These are phyloP conservation scores for Leishmania lainsoni DNA, from an alignment of 208 protist species.

Conservation along the genomic window DNA sequence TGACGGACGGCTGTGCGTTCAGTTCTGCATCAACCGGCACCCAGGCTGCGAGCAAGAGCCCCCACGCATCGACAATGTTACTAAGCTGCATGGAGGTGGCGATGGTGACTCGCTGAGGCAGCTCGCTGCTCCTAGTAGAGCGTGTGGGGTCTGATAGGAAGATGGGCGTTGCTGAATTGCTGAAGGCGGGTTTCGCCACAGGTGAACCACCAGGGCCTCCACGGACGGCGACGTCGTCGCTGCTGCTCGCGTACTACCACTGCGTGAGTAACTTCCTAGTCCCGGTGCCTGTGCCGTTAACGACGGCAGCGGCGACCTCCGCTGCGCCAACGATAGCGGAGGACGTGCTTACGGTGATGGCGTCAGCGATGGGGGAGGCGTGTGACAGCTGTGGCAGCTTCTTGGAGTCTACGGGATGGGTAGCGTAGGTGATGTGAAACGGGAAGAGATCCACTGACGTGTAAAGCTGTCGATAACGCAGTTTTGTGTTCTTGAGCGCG, in stretches of 20 bases:
- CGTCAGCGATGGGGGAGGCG: background rate
- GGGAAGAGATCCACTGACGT: conserved; percentile 18
- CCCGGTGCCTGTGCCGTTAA: background rate
- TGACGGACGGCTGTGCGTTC: background rate
- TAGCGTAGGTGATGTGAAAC: conserved; percentile 54
- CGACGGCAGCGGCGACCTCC: background rate
- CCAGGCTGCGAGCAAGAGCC: conserved; percentile 20
- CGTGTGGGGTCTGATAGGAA: background rate
- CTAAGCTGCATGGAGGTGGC: conserved; percentile 7
- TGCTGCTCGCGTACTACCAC: too few relatives aligned
- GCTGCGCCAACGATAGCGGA: background rate
- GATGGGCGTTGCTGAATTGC: background rate
- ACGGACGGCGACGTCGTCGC: background rate
- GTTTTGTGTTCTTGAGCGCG: conserved; percentile 31
- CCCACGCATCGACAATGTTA: background rate
- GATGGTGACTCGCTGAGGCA: conserved; percentile 9
- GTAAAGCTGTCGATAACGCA: conserved; percentile 32
- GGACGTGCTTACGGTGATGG: background rate
- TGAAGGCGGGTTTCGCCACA: too few relatives aligned
- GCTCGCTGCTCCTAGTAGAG: background rate
- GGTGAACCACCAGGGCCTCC: too few relatives aligned
- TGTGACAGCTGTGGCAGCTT: too few relatives aligned
- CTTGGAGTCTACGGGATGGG: too few relatives aligned
- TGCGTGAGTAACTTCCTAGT: too few relatives aligned
- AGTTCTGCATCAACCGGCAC: conserved; percentile 17